A percentile compares a stretch with the other conserved stretches of the same genome.
These are phyloP conservation scores for Cyclotella kingstonii DNA, from an alignment of 108 stramenopile genomes.

Conservation along the genomic window DNA sequence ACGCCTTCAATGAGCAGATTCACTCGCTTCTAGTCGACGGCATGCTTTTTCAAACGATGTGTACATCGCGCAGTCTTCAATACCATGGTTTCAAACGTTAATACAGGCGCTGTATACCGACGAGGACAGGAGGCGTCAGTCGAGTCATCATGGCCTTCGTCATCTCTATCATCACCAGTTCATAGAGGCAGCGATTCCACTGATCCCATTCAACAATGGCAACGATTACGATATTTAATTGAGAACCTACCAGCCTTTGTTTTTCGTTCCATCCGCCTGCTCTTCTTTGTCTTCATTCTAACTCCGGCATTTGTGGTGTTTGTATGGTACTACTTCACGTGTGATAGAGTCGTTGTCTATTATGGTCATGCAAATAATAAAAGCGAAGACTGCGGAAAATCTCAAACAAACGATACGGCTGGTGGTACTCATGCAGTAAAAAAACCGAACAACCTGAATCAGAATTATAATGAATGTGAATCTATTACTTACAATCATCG, in stretches of 20 bases:
- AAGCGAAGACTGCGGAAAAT: slow-evolving; percentile 18
- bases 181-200: too few species aligned
- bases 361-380: slow-evolving; percentile 16
- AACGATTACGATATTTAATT: slow-evolving; percentile 13
- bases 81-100: too few species aligned
- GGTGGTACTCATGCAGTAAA: not conserved
- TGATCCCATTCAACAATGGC: not conserved
- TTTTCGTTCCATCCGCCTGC: slow-evolving; percentile 37
- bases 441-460: not conserved
- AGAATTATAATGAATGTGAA: not conserved
- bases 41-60: too few species aligned
- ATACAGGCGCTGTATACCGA: too few species aligned
- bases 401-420: slow-evolving; percentile 11
- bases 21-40: too few species aligned
- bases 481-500: not conserved
- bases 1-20: too few species aligned
- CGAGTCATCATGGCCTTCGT: too few species aligned
- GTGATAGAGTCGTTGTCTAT: slow-evolving; percentile 41
- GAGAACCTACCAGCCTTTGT: slow-evolving; percentile 26
- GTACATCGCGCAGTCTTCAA: too few species aligned
- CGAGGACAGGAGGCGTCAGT: too few species aligned
- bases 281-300: slow-evolving; percentile 46
- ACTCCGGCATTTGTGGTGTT: slow-evolving; percentile 56
- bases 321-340: slow-evolving; percentile 55
- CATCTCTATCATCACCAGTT: too few species aligned